Conservation (phyloP, 768 basidiomycete species). For the Postia placenta region DNA sequence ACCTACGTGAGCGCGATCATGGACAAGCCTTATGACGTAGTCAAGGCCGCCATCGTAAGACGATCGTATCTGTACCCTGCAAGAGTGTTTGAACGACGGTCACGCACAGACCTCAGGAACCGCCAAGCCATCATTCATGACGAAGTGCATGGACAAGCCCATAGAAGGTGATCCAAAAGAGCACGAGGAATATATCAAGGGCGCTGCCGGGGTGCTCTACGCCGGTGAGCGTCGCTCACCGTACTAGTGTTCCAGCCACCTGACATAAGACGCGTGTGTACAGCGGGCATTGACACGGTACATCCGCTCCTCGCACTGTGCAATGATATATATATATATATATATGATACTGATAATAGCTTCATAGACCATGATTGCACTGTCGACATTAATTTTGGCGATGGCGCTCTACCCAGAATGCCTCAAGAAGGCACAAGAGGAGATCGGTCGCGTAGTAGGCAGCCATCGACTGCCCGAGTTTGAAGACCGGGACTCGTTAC, state of each 20-base stretch:
- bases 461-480: conserved; percentile 32
- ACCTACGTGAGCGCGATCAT: conserved; percentile 7
- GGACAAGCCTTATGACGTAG: conserved; percentile 16
- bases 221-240: conserved; percentile 11
- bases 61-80: background rate
- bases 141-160: conserved; percentile 13
- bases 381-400: conserved; percentile 35
- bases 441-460: conserved; percentile 38
- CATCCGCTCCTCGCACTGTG: background rate
- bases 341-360: no score
- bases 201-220: conserved; percentile 17
- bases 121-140: conserved; percentile 13
- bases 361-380: conserved; percentile 32
- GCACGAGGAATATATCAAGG: conserved; percentile 17
- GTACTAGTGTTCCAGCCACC: background rate
- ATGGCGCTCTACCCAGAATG: conserved; percentile 34
- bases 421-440: conserved; percentile 33
- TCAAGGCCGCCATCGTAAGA: conserved; percentile 13
- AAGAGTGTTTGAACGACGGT: background rate
- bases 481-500: conserved; percentile 33
- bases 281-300: conserved; percentile 21
- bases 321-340: background rate
- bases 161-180: conserved; percentile 5
- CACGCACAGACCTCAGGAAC: conserved; percentile 11
- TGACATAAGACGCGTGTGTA: conserved; percentile 1